These are phyloP conservation scores for Pseudocercospora musae DNA, from an alignment of 2,329 filamentous ascomycete genomes.

Conservation along the genomic window DNA sequence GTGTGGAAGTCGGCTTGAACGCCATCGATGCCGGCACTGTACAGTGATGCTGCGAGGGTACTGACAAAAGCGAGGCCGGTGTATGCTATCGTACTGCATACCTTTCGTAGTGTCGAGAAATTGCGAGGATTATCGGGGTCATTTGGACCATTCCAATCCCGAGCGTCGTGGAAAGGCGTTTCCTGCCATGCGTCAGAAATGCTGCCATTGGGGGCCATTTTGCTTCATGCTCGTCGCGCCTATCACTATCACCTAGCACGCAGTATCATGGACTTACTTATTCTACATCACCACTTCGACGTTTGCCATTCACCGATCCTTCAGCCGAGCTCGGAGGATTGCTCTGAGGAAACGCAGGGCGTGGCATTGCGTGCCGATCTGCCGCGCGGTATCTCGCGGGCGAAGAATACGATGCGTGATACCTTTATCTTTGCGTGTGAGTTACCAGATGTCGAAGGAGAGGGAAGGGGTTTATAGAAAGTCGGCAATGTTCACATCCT, in stretches of 20 bases:
- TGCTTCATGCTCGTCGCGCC: neutral
- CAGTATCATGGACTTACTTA: neutral
- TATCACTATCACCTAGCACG: neutral
- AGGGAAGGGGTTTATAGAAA: neutral
- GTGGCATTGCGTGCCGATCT: neutral
- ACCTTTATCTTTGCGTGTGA: neutral
- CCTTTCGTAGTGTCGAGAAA: conserved; percentile 25
- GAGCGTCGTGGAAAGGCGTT: conserved; percentile 16
- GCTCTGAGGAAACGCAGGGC: neutral
- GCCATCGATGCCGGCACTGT: conserved; percentile 28
- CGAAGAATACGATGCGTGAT: neutral
- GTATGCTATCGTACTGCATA: conserved; percentile 28
- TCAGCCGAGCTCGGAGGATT: neutral
- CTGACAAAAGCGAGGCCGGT: conserved; percentile 33
- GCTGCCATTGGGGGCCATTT: neutral
- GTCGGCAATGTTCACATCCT: no score
- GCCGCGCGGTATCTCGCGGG: neutral
- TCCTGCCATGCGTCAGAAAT: neutral
- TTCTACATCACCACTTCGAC: neutral
- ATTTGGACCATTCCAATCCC: conserved; percentile 29
- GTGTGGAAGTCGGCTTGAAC: conserved; percentile 28
- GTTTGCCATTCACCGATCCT: neutral
- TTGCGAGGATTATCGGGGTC: conserved; percentile 34
- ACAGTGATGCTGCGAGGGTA: conserved; percentile 33
- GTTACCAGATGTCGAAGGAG: neutral